phyloP scores from a whole-genome alignment of 192 early-diverging fungal genomes.

The Rhizophlyctis rosea region DNA sequence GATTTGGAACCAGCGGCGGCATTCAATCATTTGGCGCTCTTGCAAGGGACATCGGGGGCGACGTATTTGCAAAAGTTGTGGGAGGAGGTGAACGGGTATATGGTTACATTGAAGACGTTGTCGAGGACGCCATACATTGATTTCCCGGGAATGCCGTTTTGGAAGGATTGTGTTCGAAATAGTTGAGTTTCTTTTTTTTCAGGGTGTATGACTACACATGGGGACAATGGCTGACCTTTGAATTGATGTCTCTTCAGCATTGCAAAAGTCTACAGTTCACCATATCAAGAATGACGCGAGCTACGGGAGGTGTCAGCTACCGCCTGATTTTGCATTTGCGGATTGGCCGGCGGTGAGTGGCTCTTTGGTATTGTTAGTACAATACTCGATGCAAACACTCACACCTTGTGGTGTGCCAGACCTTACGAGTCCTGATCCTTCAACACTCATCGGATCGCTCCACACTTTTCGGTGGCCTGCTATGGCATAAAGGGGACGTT shows the following conservation, averaged over 20 bases:
- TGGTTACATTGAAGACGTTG: neutral
- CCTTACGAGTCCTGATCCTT: neutral
- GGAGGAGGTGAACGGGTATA: neutral
- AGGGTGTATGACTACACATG: too few species aligned
- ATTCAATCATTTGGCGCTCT: neutral
- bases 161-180: neutral
- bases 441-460: neutral
- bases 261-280: neutral
- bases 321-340: neutral
- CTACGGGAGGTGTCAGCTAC: neutral
- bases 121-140: neutral
- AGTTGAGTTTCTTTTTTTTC: neutral
- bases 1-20: neutral
- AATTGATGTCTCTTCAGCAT: neutral
- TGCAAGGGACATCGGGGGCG: neutral
- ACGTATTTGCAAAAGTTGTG: neutral
- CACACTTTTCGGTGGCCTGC: neutral
- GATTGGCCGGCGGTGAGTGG: neutral
- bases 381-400: too few species aligned
- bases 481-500: neutral
- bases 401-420: too few species aligned
- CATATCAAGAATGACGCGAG: neutral
- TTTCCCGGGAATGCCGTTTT: neutral
- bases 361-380: neutral
- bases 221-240: too few species aligned